These are phyloP conservation scores for Candida gorgasii DNA, from an alignment of 805 yeast genomes.

Conservation along the genomic window DNA sequence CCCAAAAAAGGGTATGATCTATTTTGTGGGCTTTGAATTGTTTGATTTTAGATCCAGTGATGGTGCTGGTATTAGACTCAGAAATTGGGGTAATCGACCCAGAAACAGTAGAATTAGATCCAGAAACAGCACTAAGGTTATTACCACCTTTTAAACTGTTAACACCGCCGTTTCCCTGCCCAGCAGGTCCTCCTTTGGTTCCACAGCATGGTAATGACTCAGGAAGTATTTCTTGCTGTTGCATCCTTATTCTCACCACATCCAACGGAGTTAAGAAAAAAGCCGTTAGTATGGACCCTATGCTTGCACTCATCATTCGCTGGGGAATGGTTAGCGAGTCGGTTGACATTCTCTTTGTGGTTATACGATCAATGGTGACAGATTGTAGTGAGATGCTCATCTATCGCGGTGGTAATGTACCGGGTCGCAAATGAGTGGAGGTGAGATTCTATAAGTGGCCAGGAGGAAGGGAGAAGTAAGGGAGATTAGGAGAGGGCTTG, in stretches of 20 bases:
- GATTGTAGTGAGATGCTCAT: neutral
- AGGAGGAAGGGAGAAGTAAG: too few species aligned
- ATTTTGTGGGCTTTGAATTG: conserved; percentile 6
- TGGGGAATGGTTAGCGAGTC: conserved; percentile 30
- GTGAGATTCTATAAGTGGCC: too few species aligned
- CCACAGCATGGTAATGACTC: conserved; percentile 27
- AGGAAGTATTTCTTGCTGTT: conserved; percentile 68
- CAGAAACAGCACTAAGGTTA: too few species aligned
- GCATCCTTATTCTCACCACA: conserved; percentile 73
- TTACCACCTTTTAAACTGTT: too few species aligned
- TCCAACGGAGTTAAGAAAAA: conserved; percentile 78
- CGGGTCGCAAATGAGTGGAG: conserved; percentile 4
- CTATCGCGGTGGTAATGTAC: conserved; percentile 1
- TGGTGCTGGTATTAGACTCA: conserved; percentile 31
- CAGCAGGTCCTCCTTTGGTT: conserved; percentile 10
- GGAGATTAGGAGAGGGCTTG: neutral
- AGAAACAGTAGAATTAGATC: conserved; percentile 18
- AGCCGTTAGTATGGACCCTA: conserved; percentile 73
- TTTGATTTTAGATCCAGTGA: conserved; percentile 30
- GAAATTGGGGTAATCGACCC: conserved; percentile 30
- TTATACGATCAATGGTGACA: neutral
- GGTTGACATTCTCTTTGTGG: neutral
- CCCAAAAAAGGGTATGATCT: conserved; percentile 2
- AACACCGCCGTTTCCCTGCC: too few species aligned
- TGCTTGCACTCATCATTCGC: conserved; percentile 76